Conservation (phyloP, 2,329 filamentous ascomycete genomes). For the Fusarium chlamydosporum region DNA sequence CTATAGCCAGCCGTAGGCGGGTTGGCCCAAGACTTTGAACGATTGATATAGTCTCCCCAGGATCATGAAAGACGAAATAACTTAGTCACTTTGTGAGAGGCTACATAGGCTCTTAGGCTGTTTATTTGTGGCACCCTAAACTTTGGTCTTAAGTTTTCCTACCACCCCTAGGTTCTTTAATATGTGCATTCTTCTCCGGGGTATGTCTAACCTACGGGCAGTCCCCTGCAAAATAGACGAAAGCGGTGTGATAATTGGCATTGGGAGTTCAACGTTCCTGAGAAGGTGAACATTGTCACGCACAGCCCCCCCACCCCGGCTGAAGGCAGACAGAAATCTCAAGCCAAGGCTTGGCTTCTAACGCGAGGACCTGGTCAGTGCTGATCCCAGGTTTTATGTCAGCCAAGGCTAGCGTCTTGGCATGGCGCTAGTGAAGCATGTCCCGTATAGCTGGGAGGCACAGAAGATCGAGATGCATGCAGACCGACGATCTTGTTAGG, state of each 20-base stretch:
- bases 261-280: constrained; percentile 36
- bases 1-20: constrained; percentile 2
- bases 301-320: constrained; percentile 27
- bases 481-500: constrained; percentile 34
- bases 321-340: background rate
- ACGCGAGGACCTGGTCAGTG: background rate
- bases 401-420: background rate
- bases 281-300: constrained; percentile 42
- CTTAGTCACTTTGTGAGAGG: too few species aligned
- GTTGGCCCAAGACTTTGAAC: constrained; percentile 1
- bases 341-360: background rate
- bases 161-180: too few species aligned
- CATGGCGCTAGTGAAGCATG: constrained; percentile 44
- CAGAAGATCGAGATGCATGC: constrained; percentile 45
- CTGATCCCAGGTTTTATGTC: background rate
- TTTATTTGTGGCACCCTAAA: too few species aligned
- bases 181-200: background rate
- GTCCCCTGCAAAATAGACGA: constrained; percentile 5
- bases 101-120: too few species aligned
- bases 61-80: too few species aligned
- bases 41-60: too few species aligned
- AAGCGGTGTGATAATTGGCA: constrained; percentile 45
- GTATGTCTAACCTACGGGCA: background rate
- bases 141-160: too few species aligned
- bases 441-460: constrained; percentile 46